Conservation (phyloP, 257 asterid genomes). For the Nicotiana sylvestris region DNA sequence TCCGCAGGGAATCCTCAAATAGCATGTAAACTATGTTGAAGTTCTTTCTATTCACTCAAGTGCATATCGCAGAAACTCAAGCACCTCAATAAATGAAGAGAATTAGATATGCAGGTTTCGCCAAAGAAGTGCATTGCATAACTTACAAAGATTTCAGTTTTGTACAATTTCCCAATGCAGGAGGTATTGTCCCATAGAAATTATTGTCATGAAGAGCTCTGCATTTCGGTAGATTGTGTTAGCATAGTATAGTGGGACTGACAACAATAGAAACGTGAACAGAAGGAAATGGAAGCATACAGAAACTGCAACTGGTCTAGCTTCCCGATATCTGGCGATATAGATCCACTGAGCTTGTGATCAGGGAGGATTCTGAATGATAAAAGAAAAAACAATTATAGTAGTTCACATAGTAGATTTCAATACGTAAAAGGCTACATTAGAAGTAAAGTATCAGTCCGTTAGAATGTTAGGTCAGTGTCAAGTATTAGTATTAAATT, state of each 20-base stretch:
- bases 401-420: constrained; percentile 7
- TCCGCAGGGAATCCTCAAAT: not conserved
- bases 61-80: not conserved
- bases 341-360: constrained; percentile 85
- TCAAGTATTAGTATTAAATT: not conserved
- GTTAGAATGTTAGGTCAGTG: not conserved
- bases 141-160: constrained; percentile 83
- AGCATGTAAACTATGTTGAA: constrained; percentile 1
- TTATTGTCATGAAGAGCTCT: constrained; percentile 91
- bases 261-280: constrained; percentile 14
- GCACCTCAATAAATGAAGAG: not conserved
- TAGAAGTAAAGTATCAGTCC: not conserved
- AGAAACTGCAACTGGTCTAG: constrained; percentile 74
- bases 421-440: not conserved
- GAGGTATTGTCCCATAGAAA: constrained; percentile 81
- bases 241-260: constrained; percentile 21
- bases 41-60: not conserved
- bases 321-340: constrained; percentile 84
- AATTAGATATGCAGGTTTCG: not conserved
- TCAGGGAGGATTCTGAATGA: constrained; percentile 82
- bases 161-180: constrained; percentile 86
- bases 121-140: not conserved
- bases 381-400: not conserved
- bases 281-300: constrained; percentile 43
- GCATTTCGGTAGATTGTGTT: constrained; percentile 23